Evolutionary conservation across 495 filamentous ascomycete genomes (phyloP).

Genomic region (Amorphotheca resinae): DNA sequence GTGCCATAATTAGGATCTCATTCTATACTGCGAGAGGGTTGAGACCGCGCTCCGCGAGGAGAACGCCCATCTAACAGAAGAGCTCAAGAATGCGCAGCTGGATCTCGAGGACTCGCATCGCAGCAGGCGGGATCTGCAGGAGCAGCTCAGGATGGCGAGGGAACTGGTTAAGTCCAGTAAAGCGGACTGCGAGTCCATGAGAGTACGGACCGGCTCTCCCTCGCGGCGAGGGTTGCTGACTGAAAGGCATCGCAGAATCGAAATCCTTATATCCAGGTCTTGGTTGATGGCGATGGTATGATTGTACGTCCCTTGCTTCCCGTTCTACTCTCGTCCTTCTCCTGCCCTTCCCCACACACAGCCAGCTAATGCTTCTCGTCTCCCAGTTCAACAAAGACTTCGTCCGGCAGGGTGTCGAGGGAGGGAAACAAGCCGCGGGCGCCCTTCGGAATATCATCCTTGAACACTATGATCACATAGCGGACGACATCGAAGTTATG

Average conservation of each 20-base stretch:
- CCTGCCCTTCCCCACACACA: too few relatives aligned
- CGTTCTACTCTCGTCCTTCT: neutral
- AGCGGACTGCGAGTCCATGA: slow-evolving; percentile 25
- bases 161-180: slow-evolving; percentile 18
- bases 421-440: slow-evolving; percentile 58
- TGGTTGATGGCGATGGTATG: slow-evolving; percentile 70
- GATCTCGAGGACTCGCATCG: slow-evolving; percentile 30
- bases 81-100: slow-evolving; percentile 27
- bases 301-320: slow-evolving; percentile 34
- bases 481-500: slow-evolving; percentile 45
- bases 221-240: neutral
- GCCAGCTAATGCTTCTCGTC: neutral
- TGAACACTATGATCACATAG: slow-evolving; percentile 32
- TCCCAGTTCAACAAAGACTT: slow-evolving; percentile 52
- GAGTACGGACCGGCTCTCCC: slow-evolving; percentile 21
- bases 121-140: slow-evolving; percentile 31
- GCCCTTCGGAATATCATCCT: slow-evolving; percentile 46
- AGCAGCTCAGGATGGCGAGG: slow-evolving; percentile 26
- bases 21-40: slow-evolving; percentile 23
- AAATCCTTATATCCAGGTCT: slow-evolving; percentile 61
- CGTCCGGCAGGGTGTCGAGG: slow-evolving; percentile 49
- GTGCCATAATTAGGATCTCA: slow-evolving; percentile 28
- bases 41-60: slow-evolving; percentile 28
- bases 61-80: slow-evolving; percentile 23
- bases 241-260: slow-evolving; percentile 37